phyloP scores from a whole-genome alignment of 2,329 filamentous ascomycete species.

The Diaporthe citrichinensis region DNA sequence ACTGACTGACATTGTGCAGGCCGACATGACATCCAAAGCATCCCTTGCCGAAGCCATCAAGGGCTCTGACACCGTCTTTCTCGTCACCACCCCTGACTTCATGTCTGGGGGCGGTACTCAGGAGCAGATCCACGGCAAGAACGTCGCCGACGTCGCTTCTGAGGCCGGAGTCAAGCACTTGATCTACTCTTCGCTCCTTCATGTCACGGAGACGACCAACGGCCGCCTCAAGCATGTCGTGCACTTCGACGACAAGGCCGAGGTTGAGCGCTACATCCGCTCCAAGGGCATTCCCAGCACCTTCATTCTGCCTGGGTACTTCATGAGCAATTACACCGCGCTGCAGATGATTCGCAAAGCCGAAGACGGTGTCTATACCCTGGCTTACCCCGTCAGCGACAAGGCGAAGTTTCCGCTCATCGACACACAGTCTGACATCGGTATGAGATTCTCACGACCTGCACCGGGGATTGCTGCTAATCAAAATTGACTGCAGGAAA shows the following conservation, averaged over 20 bases:
- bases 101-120: constrained; percentile 4
- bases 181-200: constrained; percentile 51
- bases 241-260: constrained; percentile 55
- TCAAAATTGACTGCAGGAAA: constrained; percentile 39
- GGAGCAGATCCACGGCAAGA: constrained; percentile 54
- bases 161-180: constrained; percentile 51
- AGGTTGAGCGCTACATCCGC: constrained; percentile 62
- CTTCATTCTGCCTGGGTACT: constrained; percentile 64
- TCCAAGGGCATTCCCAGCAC: constrained; percentile 59
- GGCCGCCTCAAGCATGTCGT: constrained; percentile 42
- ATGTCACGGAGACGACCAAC: constrained; percentile 47
- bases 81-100: constrained; percentile 49
- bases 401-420: constrained; percentile 51
- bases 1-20: constrained; percentile 45
- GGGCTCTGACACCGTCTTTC: constrained; percentile 59
- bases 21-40: constrained; percentile 56
- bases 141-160: constrained; percentile 55
- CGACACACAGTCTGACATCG: constrained; percentile 51
- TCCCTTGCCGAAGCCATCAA: constrained; percentile 55
- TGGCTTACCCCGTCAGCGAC: constrained; percentile 47
- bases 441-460: constrained; percentile 27
- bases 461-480: background rate
- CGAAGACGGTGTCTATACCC: constrained; percentile 47
- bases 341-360: constrained; percentile 45
- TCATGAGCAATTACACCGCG: constrained; percentile 64